Evolutionary conservation across 2,329 filamentous ascomycete species (phyloP), one percentile per base, ranked within the genome.

Genomic region (Aspergillus awamori): DNA sequence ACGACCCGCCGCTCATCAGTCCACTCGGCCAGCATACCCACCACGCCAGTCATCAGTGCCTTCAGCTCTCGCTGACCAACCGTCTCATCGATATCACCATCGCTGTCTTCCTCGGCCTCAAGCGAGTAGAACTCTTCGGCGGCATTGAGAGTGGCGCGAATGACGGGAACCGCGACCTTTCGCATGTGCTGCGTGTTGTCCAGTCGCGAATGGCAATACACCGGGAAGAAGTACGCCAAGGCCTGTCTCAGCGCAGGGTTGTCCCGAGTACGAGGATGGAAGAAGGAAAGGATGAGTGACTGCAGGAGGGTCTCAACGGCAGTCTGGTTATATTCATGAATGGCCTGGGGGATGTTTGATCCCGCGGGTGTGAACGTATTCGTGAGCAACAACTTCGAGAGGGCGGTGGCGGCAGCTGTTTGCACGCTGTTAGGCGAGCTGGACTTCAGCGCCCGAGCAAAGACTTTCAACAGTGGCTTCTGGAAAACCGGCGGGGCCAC

Each of bases 141-240:
- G 30, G 83, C 77, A 41, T 82, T 78, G 57, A 84, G 72, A 0
- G 97, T 84, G 11, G 89, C 86, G 65, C 92, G 89, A 8, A 98
- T 80, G 0, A 92, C 87, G 26, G 89, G 86, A 2, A 94, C 84
- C 0, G 90, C 86, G 20, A 97, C 85, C 17, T 82, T 79, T 6
- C 87, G 86, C 90, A 98, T 93, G 36, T 92, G 84, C 28, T 89
- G 85, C 65, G 95, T 93, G 70, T 97, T 97, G 65, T 91, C 89
- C 4, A 88, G 77, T 3, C 91, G 86, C 7, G 90, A 93, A 76
- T 94, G 96, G 76, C 92, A 95, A 80, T 96, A 98, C 0, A 97
- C 93, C 0, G 94, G 94, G 38, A 98, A 81, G 83, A 97, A 97
- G 77, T 98, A 98, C 66, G 91, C 92, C 57, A 98, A 82, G 0